phyloP scores from a whole-genome alignment of 306 rosid species.

The Astragalus membranaceus region DNA sequence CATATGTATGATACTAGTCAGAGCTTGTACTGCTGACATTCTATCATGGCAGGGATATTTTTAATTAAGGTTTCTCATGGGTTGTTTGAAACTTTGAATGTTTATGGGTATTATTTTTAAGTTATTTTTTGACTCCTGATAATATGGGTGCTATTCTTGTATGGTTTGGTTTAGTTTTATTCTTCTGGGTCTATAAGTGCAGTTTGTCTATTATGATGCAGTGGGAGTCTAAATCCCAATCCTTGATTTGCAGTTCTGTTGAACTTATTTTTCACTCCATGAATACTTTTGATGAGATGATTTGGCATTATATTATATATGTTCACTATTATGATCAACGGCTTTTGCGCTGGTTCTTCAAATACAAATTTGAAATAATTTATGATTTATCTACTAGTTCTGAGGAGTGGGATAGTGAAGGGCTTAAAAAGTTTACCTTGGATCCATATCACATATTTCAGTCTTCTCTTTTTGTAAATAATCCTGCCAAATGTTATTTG shows the following conservation, averaged over 20 bases:
- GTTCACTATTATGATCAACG: background rate
- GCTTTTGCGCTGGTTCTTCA: background rate
- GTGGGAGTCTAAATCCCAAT: background rate
- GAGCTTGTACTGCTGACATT: background rate
- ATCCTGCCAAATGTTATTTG: background rate
- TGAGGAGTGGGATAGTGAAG: constrained; percentile 1
- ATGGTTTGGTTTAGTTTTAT: background rate
- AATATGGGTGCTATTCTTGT: background rate
- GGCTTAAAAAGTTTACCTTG: background rate
- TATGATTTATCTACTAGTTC: background rate
- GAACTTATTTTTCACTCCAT: background rate
- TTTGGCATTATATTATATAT: background rate
- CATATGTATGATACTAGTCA: background rate
- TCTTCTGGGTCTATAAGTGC: background rate
- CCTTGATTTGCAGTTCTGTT: background rate
- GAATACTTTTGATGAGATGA: background rate
- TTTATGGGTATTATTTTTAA: background rate
- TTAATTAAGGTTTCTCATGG: background rate
- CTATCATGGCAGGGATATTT: background rate
- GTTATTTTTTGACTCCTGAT: background rate
- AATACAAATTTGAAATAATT: background rate
- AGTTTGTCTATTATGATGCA: background rate
- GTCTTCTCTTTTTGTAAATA: background rate
- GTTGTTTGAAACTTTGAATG: background rate
- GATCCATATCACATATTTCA: background rate